Evolutionary conservation across 2,329 filamentous ascomycete species (phyloP).

Genomic region (Allantophomopsis cytisporea): DNA sequence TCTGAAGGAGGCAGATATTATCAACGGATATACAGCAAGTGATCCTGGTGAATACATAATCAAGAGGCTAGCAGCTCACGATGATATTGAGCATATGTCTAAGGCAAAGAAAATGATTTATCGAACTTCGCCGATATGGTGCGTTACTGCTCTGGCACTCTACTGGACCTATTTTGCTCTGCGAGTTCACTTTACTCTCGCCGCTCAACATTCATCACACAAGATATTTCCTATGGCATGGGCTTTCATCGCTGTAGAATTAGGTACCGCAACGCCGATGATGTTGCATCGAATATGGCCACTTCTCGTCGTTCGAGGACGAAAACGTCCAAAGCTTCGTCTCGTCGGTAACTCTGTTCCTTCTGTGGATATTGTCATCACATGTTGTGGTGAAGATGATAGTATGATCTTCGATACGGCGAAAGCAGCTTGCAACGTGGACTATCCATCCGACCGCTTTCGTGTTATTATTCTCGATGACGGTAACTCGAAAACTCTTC

Average conservation of each 20-base stretch:
- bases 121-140: not conserved
- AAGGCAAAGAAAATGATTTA: not conserved
- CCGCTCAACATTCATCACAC: conserved; percentile 26
- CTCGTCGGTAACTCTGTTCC: conserved; percentile 33
- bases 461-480: conserved; percentile 43
- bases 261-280: conserved; percentile 24
- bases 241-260: conserved; percentile 40
- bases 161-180: conserved; percentile 30
- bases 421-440: conserved; percentile 35
- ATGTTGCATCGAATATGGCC: conserved; percentile 6
- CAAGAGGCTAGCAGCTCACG: not conserved
- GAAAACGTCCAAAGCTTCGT: conserved; percentile 36
- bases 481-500: conserved; percentile 27
- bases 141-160: not conserved
- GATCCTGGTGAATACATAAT: not conserved
- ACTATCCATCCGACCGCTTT: conserved; percentile 38
- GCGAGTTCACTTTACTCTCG: conserved; percentile 34
- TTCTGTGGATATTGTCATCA: conserved; percentile 41
- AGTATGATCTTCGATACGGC: conserved; percentile 43
- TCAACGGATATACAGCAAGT: not conserved
- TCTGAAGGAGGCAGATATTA: not conserved
- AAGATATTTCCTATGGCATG: conserved; percentile 33
- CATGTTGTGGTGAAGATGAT: conserved; percentile 42
- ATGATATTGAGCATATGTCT: not conserved
- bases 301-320: conserved; percentile 39